Percentiles rank a stretch among this genome's conserved stretches.
Conservation (phyloP, 768 basidiomycete genomes). For the Dendrothele bispora region DNA sequence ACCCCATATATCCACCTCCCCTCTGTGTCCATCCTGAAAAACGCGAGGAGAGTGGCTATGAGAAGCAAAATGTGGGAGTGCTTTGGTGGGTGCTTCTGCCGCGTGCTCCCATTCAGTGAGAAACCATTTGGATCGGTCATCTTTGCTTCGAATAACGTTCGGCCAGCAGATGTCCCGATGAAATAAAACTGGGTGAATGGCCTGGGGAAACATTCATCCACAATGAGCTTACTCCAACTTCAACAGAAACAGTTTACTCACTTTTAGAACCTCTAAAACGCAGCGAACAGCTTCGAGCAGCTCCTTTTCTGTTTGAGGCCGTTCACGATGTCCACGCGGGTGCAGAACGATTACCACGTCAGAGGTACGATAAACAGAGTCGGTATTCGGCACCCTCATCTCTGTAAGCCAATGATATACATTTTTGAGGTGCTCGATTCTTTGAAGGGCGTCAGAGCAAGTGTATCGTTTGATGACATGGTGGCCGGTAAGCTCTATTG, state of each 20-base stretch:
- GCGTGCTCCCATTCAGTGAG: conserved; percentile 32
- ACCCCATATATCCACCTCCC: conserved; percentile 32
- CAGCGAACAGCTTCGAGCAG: too few species aligned
- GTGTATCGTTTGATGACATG: conserved; percentile 18
- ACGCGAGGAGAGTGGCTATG: conserved; percentile 21
- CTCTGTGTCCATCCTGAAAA: conserved; percentile 25
- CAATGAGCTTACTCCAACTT: too few species aligned
- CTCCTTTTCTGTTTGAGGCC: too few species aligned
- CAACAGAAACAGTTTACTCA: too few species aligned
- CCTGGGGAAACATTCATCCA: too few species aligned
- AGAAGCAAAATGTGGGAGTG: conserved; percentile 8
- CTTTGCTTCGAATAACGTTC: conserved; percentile 20
- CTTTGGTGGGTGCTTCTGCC: conserved; percentile 15
- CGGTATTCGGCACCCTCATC: conserved; percentile 14
- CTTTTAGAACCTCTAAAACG: too few species aligned
- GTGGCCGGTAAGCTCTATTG: too few species aligned
- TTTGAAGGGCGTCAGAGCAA: not conserved
- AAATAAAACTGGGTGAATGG: too few species aligned
- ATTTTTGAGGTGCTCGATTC: conserved; percentile 9
- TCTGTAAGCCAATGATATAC: conserved; percentile 15
- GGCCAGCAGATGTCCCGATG: not conserved
- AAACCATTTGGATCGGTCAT: conserved; percentile 25
- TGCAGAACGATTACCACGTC: too few species aligned
- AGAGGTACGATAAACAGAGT: too few species aligned
- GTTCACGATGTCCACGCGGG: too few species aligned